phyloP scores from a whole-genome alignment of 2,329 filamentous ascomycete genomes.

The Colletotrichum spinosum region DNA sequence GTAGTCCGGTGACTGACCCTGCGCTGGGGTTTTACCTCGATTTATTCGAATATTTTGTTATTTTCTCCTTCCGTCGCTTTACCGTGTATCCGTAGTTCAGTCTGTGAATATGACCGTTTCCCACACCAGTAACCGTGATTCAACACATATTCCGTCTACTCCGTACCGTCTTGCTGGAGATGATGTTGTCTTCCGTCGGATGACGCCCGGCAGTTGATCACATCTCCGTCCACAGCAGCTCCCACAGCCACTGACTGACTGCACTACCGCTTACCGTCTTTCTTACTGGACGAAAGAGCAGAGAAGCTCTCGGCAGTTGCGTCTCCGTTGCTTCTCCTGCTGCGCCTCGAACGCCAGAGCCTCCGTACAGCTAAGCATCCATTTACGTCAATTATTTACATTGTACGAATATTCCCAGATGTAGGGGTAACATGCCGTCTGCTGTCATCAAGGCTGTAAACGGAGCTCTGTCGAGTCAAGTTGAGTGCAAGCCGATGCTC shows the following conservation, averaged over 20 bases:
- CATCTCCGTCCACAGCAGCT: neutral
- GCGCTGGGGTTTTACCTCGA: neutral
- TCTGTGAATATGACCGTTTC: neutral
- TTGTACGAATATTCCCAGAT: neutral
- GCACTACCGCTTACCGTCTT: conserved; percentile 1
- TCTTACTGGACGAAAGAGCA: conserved; percentile 7
- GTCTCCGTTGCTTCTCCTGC: conserved; percentile 1
- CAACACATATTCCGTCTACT: too few species aligned
- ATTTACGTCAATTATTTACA: neutral
- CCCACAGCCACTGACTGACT: neutral
- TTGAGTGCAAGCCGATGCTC: conserved; percentile 14
- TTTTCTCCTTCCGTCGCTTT: conserved; percentile 3
- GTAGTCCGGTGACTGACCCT: neutral
- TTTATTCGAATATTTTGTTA: conserved; percentile 10
- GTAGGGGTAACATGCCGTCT: too few species aligned
- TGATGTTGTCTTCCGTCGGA: conserved; percentile 5
- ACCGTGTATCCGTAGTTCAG: neutral
- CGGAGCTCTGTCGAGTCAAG: conserved; percentile 2
- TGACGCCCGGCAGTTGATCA: conserved; percentile 15
- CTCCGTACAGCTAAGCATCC: neutral
- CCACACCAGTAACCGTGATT: too few species aligned
- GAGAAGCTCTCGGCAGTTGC: neutral
- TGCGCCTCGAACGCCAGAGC: conserved; percentile 6
- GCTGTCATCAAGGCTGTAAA: neutral
- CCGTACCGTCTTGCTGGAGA: neutral